These are phyloP conservation scores for Globisporangium cylindrosporum DNA, from an alignment of 352 stramenopile species.

Conservation along the genomic window DNA sequence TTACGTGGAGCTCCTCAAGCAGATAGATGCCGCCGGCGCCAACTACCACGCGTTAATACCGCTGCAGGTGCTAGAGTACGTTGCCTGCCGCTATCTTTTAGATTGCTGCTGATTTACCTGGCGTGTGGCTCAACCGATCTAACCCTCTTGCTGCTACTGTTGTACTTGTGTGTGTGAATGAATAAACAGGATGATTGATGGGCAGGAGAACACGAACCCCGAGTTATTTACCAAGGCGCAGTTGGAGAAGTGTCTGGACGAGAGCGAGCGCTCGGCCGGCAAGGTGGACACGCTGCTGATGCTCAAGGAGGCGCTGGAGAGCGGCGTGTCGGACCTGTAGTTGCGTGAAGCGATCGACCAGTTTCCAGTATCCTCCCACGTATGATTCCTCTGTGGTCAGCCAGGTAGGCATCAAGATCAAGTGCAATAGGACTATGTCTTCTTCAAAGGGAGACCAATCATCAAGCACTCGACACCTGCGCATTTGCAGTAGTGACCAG, in stretches of 20 bases:
- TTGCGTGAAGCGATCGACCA: neutral
- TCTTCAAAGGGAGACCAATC: neutral
- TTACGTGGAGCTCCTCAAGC: constrained; percentile 62
- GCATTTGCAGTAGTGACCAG: neutral
- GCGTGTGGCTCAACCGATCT: neutral
- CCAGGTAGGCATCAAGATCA: neutral
- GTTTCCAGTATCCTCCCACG: neutral
- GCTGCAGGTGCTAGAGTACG: constrained; percentile 56
- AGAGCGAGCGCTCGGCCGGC: constrained; percentile 39
- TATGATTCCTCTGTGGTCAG: neutral
- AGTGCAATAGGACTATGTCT: neutral
- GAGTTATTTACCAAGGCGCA: constrained; percentile 67
- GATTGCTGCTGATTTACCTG: neutral
- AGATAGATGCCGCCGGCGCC: constrained; percentile 36
- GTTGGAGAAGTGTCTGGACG: constrained; percentile 57
- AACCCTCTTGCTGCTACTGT: neutral
- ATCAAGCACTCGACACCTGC: neutral
- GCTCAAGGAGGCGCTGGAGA: constrained; percentile 50
- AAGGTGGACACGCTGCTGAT: constrained; percentile 54
- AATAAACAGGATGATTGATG: constrained; percentile 43
- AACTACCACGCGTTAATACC: constrained; percentile 62
- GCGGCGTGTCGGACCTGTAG: constrained; percentile 32
- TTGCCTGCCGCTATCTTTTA: constrained; percentile 1
- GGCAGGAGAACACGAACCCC: constrained; percentile 51
- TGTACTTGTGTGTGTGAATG: neutral